Evolutionary conservation across 495 filamentous ascomycete genomes (phyloP).

Genomic region (Penicillium ochrochloron): DNA sequence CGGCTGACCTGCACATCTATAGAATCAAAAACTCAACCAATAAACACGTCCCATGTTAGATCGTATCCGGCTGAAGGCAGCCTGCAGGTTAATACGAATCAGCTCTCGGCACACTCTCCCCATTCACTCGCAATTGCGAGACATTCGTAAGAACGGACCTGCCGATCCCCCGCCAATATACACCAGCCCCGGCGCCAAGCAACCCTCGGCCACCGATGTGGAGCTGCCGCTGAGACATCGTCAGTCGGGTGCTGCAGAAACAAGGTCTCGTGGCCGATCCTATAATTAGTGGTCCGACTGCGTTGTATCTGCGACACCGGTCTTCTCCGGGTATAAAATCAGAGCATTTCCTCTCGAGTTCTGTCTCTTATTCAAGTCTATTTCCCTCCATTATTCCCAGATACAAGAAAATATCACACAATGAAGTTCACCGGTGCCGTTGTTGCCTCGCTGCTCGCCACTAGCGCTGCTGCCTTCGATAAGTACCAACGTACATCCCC

Average conservation of each 20-base stretch:
- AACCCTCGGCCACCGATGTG: conserved; percentile 18
- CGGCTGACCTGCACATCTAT: background rate
- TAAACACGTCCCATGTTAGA: background rate
- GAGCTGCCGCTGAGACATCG: conserved; percentile 30
- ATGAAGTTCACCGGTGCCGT: conserved; percentile 44
- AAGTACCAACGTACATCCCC: conserved; percentile 39
- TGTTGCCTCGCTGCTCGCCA: conserved; percentile 34
- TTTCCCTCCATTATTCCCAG: background rate
- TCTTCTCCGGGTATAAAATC: conserved; percentile 16
- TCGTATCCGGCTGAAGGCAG: background rate
- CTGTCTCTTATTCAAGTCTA: background rate
- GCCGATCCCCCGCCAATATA: conserved; percentile 19
- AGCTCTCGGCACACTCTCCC: background rate
- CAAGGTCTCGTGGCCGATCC: conserved; percentile 7
- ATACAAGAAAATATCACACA: conserved; percentile 9
- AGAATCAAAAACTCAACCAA: background rate
- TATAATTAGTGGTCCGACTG: conserved; percentile 19
- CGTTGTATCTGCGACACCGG: conserved; percentile 1
- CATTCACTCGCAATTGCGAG: background rate
- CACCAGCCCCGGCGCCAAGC: conserved; percentile 25
- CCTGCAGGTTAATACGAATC: conserved; percentile 1
- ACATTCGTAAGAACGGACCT: conserved; percentile 13
- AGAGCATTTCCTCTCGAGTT: background rate
- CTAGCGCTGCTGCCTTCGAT: conserved; percentile 39
- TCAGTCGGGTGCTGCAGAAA: conserved; percentile 20